Evolutionary conservation across 345 rosid species (phyloP), one percentile per base, ranked within the genome.

Genomic region (Hibiscus trionum): DNA sequence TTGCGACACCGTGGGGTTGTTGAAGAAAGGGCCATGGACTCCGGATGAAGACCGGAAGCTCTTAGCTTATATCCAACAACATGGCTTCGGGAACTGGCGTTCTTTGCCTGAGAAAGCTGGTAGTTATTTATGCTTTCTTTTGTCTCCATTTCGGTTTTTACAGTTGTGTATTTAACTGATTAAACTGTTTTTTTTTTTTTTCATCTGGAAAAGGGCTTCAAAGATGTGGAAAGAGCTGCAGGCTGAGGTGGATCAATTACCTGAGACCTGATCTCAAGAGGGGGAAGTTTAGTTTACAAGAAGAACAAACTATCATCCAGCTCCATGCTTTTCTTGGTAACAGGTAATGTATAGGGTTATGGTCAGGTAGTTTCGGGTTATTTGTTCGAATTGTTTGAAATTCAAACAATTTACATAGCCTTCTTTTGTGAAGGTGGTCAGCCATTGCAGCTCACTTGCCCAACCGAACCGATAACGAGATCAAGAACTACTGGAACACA

Each of bases 21-120:
- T 86, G 77, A 86, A 84, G 84, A 86, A 77, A 72, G 89, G 89
- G 12, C 87, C 87, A 1, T 86, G 89, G 89, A 86, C 89, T 55
- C 78, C 87, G 2, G 89, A 84, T 52, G 89, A 86, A 76, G 89
- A 86, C 77, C 87, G 82, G 50, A 86, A 86, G 64, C 84, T 86
- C 72, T 39, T 84, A 19, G 83, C 83, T 46, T 86, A 72, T 39
- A 82, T 86, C 19, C 79, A 86, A 66, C 71, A 78, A 61, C 84
- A 86, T 55, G 87, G 87, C 55, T 82, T 77, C 37, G 86, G 87
- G 66, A 83, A 82, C 72, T 81, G 86, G 88, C 83, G 86, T 9
- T 78, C 84, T 56, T 69, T 85, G 75, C 88, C 88, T 6, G 68
- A 68, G 12, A 82, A 85, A 82, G 88, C 88, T 37, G 88, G 88